Percentiles rank a stretch among this genome's conserved stretches.
phyloP scores from a whole-genome alignment of 2,329 filamentous ascomycete species.

The Ceratocystis papillata region DNA sequence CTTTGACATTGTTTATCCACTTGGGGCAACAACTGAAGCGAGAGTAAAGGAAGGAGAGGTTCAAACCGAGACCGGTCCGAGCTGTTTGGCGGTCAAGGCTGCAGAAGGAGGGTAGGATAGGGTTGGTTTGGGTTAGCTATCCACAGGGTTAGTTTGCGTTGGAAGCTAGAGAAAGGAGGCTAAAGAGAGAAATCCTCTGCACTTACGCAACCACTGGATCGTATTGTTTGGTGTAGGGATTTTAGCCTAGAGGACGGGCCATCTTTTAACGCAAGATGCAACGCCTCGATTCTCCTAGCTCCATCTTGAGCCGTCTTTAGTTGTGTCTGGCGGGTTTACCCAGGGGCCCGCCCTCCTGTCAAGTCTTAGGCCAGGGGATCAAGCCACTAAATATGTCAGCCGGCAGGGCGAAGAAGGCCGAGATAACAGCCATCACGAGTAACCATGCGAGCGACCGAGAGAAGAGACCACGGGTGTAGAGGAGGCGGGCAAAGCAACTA shows the following conservation, averaged over 20 bases:
- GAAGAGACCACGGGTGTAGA: neutral
- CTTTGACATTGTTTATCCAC: neutral
- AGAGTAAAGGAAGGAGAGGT: neutral
- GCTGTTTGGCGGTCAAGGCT: conserved; percentile 9
- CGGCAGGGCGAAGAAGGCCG: neutral
- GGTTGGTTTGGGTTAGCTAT: neutral
- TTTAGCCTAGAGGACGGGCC: conserved; percentile 2
- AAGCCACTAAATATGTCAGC: neutral
- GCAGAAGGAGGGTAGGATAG: neutral
- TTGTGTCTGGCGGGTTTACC: conserved; percentile 5
- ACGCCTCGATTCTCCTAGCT: conserved; percentile 3
- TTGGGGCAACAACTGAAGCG: neutral
- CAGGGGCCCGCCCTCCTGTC: conserved; percentile 12
- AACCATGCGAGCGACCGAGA: neutral
- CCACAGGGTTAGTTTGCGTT: neutral
- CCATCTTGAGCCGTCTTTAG: neutral
- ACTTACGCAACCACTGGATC: neutral
- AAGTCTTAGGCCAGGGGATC: neutral
- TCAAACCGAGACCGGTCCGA: neutral
- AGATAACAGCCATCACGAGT: neutral
- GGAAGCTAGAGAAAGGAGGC: neutral
- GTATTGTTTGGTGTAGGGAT: neutral
- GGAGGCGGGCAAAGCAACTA: neutral
- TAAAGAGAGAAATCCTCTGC: neutral
- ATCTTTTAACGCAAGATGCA: conserved; percentile 7